These are phyloP conservation scores for Colletotrichum sp. DNA, from an alignment of 2,329 filamentous ascomycete species.

Conservation along the genomic window DNA sequence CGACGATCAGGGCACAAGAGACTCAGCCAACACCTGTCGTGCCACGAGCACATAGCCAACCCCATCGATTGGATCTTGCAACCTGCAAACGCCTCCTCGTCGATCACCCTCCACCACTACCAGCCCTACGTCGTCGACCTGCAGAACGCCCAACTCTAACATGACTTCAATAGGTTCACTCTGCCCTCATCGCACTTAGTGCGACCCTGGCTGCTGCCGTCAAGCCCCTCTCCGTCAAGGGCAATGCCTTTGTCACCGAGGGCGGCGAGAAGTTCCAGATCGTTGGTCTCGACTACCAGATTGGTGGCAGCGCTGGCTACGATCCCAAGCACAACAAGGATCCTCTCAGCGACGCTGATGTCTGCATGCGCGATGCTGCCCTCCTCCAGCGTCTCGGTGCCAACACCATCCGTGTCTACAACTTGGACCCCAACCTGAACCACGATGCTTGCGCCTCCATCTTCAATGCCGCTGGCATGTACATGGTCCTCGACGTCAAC, in stretches of 20 bases:
- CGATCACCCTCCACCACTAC: neutral
- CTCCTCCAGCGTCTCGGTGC: constrained; percentile 69
- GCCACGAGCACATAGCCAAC: neutral
- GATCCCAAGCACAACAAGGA: constrained; percentile 59
- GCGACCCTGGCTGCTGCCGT: constrained; percentile 62
- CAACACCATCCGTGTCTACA: constrained; percentile 75
- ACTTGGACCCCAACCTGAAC: constrained; percentile 68
- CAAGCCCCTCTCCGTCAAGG: constrained; percentile 59
- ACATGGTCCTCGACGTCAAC: constrained; percentile 74
- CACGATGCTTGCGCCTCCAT: constrained; percentile 71
- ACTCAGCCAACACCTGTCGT: neutral
- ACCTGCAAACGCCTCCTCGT: neutral
- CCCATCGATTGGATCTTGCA: neutral
- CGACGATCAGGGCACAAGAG: neutral
- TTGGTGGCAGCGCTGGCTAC: constrained; percentile 68
- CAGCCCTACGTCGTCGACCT: neutral
- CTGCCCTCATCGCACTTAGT: constrained; percentile 56
- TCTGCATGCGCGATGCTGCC: constrained; percentile 68
- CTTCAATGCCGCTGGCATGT: constrained; percentile 72
- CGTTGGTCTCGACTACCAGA: constrained; percentile 72
- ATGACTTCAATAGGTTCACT: constrained; percentile 34
- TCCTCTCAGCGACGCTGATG: constrained; percentile 62
- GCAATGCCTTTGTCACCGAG: constrained; percentile 65
- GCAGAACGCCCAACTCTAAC: neutral
- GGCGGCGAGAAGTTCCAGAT: constrained; percentile 68